Conservation (phyloP, 192 early-diverging fungal species). For the Thamnidium elegans region DNA sequence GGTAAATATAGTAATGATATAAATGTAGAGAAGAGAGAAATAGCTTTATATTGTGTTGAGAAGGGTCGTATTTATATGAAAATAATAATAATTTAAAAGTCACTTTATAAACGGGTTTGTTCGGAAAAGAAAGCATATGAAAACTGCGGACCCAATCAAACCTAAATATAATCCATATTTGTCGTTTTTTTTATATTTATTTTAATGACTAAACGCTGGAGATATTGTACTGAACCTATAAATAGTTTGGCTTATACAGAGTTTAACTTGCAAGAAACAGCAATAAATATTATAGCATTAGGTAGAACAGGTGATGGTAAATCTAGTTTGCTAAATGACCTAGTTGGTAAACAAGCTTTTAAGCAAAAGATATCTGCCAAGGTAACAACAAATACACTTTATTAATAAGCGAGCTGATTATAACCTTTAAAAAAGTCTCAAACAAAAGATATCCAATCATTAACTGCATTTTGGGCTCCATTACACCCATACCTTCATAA, state of each 20-base stretch:
- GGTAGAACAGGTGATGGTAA: slow-evolving; percentile 40
- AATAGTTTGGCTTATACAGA: background rate
- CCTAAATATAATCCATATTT: too few species aligned
- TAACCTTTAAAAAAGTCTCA: background rate
- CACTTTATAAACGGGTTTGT: background rate
- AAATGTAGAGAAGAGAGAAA: slow-evolving; percentile 12
- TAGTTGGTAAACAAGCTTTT: slow-evolving; percentile 42
- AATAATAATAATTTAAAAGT: too few species aligned
- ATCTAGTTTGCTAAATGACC: slow-evolving; percentile 46
- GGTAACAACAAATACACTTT: slow-evolving; percentile 22
- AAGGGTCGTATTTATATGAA: too few species aligned
- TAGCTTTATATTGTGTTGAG: too few species aligned
- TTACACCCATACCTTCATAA: slow-evolving; percentile 19
- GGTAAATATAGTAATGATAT: background rate
- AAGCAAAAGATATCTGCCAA: slow-evolving; percentile 39
- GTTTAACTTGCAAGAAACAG: background rate
- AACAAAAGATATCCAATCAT: slow-evolving; percentile 15
- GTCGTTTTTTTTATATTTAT: too few species aligned
- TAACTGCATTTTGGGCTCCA: slow-evolving; percentile 20
- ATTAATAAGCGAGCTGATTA: background rate
- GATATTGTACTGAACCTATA: too few species aligned
- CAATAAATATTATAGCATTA: slow-evolving; percentile 3
- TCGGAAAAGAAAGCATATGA: slow-evolving; percentile 2
- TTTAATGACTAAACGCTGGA: background rate
- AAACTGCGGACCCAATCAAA: background rate